phyloP scores from a whole-genome alignment of 2,329 filamentous ascomycete genomes.

The Alternaria consortialis region DNA sequence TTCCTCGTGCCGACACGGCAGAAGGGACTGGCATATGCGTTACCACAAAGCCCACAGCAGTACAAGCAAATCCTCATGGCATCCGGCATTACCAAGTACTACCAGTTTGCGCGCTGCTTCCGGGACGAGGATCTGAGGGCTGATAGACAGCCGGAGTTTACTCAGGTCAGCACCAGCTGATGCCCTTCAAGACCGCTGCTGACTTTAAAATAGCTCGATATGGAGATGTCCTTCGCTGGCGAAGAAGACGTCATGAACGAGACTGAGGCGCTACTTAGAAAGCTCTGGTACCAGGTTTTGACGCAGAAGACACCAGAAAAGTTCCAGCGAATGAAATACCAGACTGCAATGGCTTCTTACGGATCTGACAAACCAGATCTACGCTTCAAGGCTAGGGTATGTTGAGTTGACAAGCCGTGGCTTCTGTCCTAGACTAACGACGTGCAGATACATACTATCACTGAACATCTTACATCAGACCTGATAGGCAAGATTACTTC shows the following conservation, averaged over 20 bases:
- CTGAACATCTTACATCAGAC: constrained; percentile 67
- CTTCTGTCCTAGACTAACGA: background rate
- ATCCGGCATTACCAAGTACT: constrained; percentile 82
- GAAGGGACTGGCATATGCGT: constrained; percentile 80
- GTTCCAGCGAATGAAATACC: constrained; percentile 73
- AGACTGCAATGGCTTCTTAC: constrained; percentile 79
- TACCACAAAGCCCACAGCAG: constrained; percentile 96
- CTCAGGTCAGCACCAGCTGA: constrained; percentile 68
- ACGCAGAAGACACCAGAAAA: constrained; percentile 53
- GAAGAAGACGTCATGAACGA: constrained; percentile 73
- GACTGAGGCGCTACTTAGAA: constrained; percentile 63
- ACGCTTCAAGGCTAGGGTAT: constrained; percentile 72
- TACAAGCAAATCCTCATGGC: constrained; percentile 99
- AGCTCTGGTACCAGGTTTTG: constrained; percentile 64
- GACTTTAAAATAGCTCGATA: constrained; percentile 70
- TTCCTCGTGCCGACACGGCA: constrained; percentile 89
- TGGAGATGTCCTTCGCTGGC: constrained; percentile 89
- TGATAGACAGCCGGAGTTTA: constrained; percentile 96
- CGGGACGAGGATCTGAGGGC: constrained; percentile 92
- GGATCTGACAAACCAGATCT: constrained; percentile 94
- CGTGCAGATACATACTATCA: constrained; percentile 70
- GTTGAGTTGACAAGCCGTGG: constrained; percentile 3
- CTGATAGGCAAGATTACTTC: constrained; percentile 79
- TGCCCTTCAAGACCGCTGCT: background rate
- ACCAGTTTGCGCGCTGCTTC: constrained; percentile 93